Percentiles rank a stretch among this genome's conserved stretches.
Conservation (phyloP, 23 red algal genomes). For the Cyanidium caldarium region DNA sequence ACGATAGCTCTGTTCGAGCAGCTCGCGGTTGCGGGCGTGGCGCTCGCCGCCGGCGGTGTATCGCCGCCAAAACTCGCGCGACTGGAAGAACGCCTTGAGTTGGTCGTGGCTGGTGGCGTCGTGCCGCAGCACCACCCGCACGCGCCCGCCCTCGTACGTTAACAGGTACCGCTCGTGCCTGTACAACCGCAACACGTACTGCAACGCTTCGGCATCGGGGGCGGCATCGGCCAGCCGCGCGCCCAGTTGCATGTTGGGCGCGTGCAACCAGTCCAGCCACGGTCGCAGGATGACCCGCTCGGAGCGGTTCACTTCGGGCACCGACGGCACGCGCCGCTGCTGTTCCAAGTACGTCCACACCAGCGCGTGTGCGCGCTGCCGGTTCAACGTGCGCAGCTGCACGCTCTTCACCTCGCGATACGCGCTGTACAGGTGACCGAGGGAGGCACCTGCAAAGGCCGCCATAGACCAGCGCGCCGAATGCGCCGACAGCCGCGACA, state of each 20-base stretch:
- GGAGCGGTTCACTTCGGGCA: conserved; percentile 44
- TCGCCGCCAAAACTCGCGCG: conserved; percentile 74
- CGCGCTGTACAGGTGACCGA: conserved; percentile 48
- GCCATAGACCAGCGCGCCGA: conserved; percentile 15
- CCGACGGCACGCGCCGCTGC: conserved; percentile 34
- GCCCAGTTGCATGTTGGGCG: conserved; percentile 68
- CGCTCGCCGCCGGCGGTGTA: conserved; percentile 43
- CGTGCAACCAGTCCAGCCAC: conserved; percentile 85
- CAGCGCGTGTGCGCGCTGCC: conserved; percentile 74
- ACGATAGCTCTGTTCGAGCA: conserved; percentile 58
- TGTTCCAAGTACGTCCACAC: conserved; percentile 61
- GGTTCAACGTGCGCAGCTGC: conserved; percentile 77
- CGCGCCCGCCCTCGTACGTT: conserved; percentile 46
- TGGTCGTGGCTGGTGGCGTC: conserved; percentile 62
- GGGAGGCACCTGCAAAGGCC: conserved; percentile 51
- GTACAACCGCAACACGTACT: conserved; percentile 54
- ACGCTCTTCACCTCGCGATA: conserved; percentile 82
- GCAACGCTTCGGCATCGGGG: conserved; percentile 68
- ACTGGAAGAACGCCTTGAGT: conserved; percentile 72
- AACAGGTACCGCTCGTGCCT: conserved; percentile 57
- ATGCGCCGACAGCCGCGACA: conserved; percentile 31
- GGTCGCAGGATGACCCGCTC: conserved; percentile 67
- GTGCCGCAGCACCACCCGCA: conserved; percentile 65
- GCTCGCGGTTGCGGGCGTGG: conserved; percentile 36
- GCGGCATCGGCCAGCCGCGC: conserved; percentile 59